Evolutionary conservation across 768 basidiomycete species (phyloP).

Genomic region (Botryobasidium botryosum): DNA sequence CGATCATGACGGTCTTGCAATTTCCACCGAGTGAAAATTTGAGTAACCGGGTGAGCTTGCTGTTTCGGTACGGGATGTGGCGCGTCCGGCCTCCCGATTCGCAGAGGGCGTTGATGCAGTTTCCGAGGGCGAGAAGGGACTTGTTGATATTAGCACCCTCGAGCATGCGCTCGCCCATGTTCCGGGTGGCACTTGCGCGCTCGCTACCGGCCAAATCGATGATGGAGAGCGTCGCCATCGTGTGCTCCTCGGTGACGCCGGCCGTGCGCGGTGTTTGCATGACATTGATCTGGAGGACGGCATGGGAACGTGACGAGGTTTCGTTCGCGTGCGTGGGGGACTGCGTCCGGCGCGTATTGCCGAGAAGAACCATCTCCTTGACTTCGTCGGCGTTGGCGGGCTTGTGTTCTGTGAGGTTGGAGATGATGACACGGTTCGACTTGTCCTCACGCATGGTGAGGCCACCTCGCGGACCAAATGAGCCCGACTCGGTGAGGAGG

Average conservation of each 20-base stretch:
- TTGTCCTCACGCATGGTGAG: conserved; percentile 91
- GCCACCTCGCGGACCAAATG: conserved; percentile 54
- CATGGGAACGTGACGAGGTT: conserved; percentile 92
- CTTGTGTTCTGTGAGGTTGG: conserved; percentile 63
- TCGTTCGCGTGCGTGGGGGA: conserved; percentile 94
- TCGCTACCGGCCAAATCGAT: conserved; percentile 98
- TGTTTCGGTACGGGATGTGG: conserved; percentile 93
- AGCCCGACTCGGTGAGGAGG: conserved; percentile 63
- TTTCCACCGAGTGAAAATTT: conserved; percentile 98
- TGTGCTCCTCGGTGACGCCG: conserved; percentile 62
- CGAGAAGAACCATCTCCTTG: conserved; percentile 78
- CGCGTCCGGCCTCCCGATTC: conserved; percentile 76
- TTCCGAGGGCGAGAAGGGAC: conserved; percentile 88
- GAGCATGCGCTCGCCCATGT: conserved; percentile 96
- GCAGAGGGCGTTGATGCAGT: conserved; percentile 97
- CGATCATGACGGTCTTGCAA: conserved; percentile 99
- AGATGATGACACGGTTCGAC: conserved; percentile 58
- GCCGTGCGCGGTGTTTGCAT: conserved; percentile 75
- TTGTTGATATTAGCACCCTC: conserved; percentile 99
- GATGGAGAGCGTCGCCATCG: conserved; percentile 85
- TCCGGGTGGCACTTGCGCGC: conserved; percentile 85
- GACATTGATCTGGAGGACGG: conserved; percentile 91
- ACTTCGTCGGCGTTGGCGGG: conserved; percentile 83
- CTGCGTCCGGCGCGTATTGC: conserved; percentile 78
- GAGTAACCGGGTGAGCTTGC: conserved; percentile 91